Evolutionary conservation across 345 rosid species (phyloP), one percentile per base, ranked within the genome.

Genomic region (Gossypium arboreum): DNA sequence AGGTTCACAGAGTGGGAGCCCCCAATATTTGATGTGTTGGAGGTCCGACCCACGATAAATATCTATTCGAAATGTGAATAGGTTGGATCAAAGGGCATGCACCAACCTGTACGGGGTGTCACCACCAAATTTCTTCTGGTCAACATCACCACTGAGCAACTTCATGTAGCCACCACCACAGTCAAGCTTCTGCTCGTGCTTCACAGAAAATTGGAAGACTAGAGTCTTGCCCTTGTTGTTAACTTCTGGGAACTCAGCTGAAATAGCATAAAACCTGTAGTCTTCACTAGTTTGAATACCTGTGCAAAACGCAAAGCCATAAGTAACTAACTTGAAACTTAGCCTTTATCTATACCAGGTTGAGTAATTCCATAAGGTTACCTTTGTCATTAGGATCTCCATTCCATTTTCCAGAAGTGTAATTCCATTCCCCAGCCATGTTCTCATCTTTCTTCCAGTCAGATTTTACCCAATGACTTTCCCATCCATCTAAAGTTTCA

Each of bases 101-200:
- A 9, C 20, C 24, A 24, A 59, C 63, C 63, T 59, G 39, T 59
- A 59, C 5, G 63, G 63, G 63, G 63, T 59, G 1, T 59, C 63
- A 12, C 63, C 63, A 4, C 63, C 34, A 10, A 59, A 59, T 59
- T 59, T 12, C 63, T 59, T 59, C 97, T 91, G 61, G 27, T 57
- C 61, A 57, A 57, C 11, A 13, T 57, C 61, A 20, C 7, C 61
- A 57, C 29, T 57, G 57, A 93, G 89, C 79, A 95, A 79, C 89
- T 95, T 95, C 94, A 95, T 88, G 89, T 95, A 95, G 72, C 99
- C 99, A 78, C 99, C 99, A 81, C 99, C 99, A 82, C 98, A 95
- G 82, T 95, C 99, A 75, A 95, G 98, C 85, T 95, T 93, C 83
- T 95, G 99, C 77, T 95, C 99, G 59, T 95, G 99, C 92, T 95